These are phyloP conservation scores for Jackrogersella multiformis DNA, from an alignment of 495 filamentous ascomycete genomes.

Conservation along the genomic window DNA sequence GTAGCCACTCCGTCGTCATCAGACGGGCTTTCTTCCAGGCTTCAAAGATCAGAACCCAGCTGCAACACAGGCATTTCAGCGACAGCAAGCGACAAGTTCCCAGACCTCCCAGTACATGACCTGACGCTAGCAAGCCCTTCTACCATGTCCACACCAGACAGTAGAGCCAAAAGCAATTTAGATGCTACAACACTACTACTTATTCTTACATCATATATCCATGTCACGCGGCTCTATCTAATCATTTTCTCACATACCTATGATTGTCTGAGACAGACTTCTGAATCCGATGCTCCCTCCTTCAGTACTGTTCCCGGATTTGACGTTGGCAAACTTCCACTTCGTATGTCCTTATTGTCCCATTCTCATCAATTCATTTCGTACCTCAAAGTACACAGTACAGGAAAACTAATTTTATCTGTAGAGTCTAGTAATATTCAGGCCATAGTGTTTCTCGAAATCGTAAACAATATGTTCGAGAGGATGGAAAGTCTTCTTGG, in stretches of 20 bases:
- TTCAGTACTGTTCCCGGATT: constrained; percentile 29
- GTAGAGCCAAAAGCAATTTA: neutral
- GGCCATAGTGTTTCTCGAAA: constrained; percentile 33
- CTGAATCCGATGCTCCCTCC: constrained; percentile 28
- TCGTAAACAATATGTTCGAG: constrained; percentile 34
- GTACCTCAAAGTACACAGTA: neutral
- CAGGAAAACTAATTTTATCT: neutral
- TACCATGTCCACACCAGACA: neutral
- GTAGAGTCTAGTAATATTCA: constrained; percentile 42
- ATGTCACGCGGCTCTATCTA: constrained; percentile 29
- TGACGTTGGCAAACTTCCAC: constrained; percentile 27
- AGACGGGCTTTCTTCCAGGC: neutral
- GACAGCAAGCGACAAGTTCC: neutral
- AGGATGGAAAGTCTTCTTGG: constrained; percentile 37
- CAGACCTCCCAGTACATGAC: neutral
- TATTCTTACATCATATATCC: constrained; percentile 35
- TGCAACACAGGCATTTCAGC: neutral
- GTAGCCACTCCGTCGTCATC: neutral
- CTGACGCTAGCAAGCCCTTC: neutral
- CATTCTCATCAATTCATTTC: neutral
- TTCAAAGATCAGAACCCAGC: neutral
- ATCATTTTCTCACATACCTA: constrained; percentile 32
- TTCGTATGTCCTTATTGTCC: constrained; percentile 21
- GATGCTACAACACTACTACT: constrained; percentile 34
- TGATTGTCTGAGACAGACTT: constrained; percentile 16